Conservation (phyloP, 225 moss, liverwort and hornwort genomes). For the Thuidium tamariscinum region DNA sequence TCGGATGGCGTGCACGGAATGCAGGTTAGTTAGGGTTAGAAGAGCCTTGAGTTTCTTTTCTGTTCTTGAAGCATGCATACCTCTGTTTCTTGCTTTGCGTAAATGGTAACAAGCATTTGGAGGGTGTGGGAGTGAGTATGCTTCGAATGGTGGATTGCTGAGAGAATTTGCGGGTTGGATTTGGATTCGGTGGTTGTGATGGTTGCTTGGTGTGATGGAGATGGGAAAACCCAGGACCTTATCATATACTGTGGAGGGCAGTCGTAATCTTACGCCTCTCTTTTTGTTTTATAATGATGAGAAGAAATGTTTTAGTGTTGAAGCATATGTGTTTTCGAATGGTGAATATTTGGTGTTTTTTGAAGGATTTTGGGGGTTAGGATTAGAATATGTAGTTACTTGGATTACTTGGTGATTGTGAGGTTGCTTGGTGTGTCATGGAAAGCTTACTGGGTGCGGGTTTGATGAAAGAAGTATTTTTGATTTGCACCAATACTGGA, state of each 20-base stretch:
- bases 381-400: not conserved
- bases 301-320: not conserved
- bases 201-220: not conserved
- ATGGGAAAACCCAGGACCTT: not conserved
- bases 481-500: not conserved
- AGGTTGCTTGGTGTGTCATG: not conserved
- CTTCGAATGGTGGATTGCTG: not conserved
- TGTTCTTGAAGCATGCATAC: not conserved
- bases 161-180: not conserved
- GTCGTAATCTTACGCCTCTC: too few species aligned
- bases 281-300: too few species aligned
- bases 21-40: not conserved
- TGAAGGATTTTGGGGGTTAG: too few species aligned
- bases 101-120: not conserved
- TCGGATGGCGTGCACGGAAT: conserved; percentile 34
- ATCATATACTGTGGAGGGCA: not conserved
- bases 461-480: not conserved
- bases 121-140: not conserved
- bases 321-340: too few species aligned
- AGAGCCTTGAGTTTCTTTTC: not conserved
- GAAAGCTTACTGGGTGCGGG: not conserved
- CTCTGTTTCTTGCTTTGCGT: not conserved
- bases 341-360: too few species aligned
- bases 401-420: not conserved
- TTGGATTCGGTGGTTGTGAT: not conserved